Percentiles rank a stretch among this genome's conserved stretches.
Conservation (phyloP, 192 early-diverging fungal species). For the Linnemannia hyalina region DNA sequence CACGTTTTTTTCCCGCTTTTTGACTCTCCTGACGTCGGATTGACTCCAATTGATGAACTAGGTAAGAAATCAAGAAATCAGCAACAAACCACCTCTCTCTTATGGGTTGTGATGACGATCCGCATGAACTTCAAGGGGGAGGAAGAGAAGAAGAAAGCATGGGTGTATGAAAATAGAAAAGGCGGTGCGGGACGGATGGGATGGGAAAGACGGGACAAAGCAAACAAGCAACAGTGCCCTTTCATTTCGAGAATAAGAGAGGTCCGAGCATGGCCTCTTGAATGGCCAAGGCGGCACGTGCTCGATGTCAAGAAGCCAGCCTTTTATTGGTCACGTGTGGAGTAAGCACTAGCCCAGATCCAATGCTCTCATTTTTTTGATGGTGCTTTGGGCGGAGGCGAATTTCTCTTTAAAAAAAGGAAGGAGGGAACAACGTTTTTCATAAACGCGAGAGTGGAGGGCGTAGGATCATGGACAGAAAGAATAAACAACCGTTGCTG, state of each 20-base stretch:
- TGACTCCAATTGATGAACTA: neutral
- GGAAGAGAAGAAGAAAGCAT: neutral
- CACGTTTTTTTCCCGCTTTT: neutral
- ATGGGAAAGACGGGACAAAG: slow-evolving; percentile 4
- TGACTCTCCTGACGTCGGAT: neutral
- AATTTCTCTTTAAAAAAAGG: neutral
- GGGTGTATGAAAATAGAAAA: neutral
- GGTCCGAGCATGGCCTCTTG: neutral
- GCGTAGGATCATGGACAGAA: neutral
- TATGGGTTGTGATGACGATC: neutral
- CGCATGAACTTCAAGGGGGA: neutral
- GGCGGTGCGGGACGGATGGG: neutral
- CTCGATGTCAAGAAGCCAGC: neutral
- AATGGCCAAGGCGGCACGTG: neutral
- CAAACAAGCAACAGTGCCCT: neutral
- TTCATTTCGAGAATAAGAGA: neutral
- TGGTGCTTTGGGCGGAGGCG: neutral
- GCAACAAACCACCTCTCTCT: neutral
- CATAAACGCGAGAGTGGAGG: neutral
- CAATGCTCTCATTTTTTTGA: neutral
- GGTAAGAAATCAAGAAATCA: neutral
- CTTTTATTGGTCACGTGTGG: neutral
- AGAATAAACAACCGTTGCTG: too few species aligned
- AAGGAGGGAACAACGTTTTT: slow-evolving; percentile 2
- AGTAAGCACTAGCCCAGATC: neutral